Evolutionary conservation across 164 flowering plant genomes (phyloP), one percentile per base, ranked within the genome.

Genomic region (Vitis amurensis): DNA sequence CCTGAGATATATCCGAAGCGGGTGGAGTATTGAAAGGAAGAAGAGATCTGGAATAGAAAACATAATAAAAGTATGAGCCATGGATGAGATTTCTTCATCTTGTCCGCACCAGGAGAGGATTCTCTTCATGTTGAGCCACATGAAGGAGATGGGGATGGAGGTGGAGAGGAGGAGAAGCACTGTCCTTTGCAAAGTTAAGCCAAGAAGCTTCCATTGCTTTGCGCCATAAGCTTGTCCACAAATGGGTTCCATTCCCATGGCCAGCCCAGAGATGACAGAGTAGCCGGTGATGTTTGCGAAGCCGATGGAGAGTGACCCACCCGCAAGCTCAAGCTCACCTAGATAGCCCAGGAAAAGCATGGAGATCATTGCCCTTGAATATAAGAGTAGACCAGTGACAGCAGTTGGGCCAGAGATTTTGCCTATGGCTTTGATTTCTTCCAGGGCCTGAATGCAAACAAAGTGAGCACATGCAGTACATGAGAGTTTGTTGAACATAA

Each of bases 201-300:
- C 97, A 2, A 90, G 81, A 31, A 90, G 84, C 76, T 90, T 91
- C 88, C 77, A 71, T 56, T 90, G 94, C 63, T 88, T 85, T 0
- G 97, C 97, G 3, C 97, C 97, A 23, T 85, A 88, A 63, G 98
- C 97, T 80, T 94, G 98, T 9, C 94, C 97, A 63, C 98, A 94
- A 61, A 94, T 89, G 68, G 98, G 98, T 74, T 94, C 98, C 98
- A 94, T 91, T 55, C 98, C 98, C 98, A 94, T 89, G 69, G 98
- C 94, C 44, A 94, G 62, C 11, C 98, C 98, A 14, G 96, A 89
- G 76, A 94, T 80, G 27, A 94, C 91, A 3, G 98, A 94, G 86
- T 94, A 94, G 52, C 98, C 98, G 14, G 98, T 94, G 71, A 94
- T 94, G 77, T 94, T 94, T 2, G 98, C 96, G 59, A 94, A 87